Base-by-base conservation (phyloP, 768 basidiomycete species). In the Lactarius hatsudake region DNA sequence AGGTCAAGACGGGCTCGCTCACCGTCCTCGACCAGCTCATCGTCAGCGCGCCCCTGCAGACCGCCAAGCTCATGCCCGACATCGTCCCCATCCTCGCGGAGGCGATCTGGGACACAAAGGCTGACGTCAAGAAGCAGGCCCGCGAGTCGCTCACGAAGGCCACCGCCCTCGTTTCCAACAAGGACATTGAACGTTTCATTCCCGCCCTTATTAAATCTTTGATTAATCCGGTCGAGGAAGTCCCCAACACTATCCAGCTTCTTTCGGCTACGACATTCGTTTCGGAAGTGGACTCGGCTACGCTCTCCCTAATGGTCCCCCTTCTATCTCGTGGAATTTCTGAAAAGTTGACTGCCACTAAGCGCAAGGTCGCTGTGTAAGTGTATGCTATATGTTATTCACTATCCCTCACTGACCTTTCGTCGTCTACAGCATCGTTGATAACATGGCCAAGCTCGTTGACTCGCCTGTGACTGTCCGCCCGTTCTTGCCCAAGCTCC, bases 141-240 rank as follows among this genome's bases (percentile, higher is more conserved):
- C 93, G 94, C 76, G 89, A 92, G 77, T 89, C 95, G 70, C 88
- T 98, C 75, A 93, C 93, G 73, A 96, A 95, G 84, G 89, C 94
- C 71, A 94, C 92, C 74, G 93, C 93, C 74, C 83, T 98, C 72
- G 86, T 97, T 72, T 94, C 94, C 72, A 98, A 98, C 90, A 98
- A 97, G 89, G 96, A 96, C 81, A 95, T 93, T 66, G 90, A 93
- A 87, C 88, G 87, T 80, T 97, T 91, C 83, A 94, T 98, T 84
- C 94, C 93, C 73, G 96, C 96, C 78, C 88, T 99, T 75, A 96
- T 98, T 80, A 94, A 96, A 79, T 90, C 94, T 78, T 84, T 98
- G 76, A 94, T 98, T 81, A 96, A 99, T 85, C 97, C 97, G 74
- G 94, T 97, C 71, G 96, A 99, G 83, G 97, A 99, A 87, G 96